Base-by-base conservation (phyloP, 2,329 filamentous ascomycete genomes). In the Cordyceps militaris region DNA sequence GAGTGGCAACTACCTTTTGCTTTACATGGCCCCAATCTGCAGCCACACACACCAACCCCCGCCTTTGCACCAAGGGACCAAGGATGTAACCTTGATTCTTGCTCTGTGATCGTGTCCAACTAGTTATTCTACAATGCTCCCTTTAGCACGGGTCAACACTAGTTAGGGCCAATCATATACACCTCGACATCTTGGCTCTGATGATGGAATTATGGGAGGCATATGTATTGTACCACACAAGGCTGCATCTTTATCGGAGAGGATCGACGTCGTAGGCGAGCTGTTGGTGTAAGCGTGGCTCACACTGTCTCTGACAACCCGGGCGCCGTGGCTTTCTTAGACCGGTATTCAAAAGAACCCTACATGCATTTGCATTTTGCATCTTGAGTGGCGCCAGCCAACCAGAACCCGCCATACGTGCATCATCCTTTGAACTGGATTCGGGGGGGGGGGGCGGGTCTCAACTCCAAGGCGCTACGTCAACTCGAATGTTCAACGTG, bases 1-100 rank as follows among this genome's bases (percentile, higher is more conserved):
- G 49, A 52, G 49, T 42, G 49, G 49, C 49, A 42, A 52, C 49
- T n/a, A 52, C 5, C 36, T 52, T 28, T 30, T 42, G 23, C 49
- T 42, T 28, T 11, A 19, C 42, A 13, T 23, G 9, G 21, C 7
- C 11, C 34, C 16, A 47, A 47, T 47, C 44, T 32, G 26, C 26
- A 19, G 44, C 16, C 21, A 9, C 43, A 19, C 40, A 43, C 40
- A 11, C 8, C 40, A 43, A 24, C 14, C 40, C 40, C 26, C 46
- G 16, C 46, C 46, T 26, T 11, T 30, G 26, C 44, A 32, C 46
- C 16, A 6, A 48, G 21, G 21, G n/a, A 14, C 23, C 42, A 48
- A 32, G 28, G 46, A 23, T 32, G 44, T 19, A 32, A 32, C 44
- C 16, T 13, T 10, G 24, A 32, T 28, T 30, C 2, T 19, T 28